Base-by-base conservation (phyloP, 116 monocot species). In the Phalaenopsis hybrid region DNA sequence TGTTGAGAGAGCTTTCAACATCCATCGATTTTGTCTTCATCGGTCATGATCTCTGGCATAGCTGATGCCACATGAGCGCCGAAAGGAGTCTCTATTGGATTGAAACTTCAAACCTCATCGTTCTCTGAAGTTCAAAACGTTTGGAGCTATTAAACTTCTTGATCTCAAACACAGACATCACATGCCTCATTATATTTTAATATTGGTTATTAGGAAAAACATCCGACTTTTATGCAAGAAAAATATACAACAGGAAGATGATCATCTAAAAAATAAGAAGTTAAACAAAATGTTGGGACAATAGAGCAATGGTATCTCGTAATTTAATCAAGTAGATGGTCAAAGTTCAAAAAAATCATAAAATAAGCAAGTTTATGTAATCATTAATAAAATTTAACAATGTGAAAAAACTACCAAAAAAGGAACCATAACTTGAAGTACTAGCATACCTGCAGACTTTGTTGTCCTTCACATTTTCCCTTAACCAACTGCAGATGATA, bases 401-500 rank as follows among this genome's bases (percentile, higher is more conserved):
- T 63, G 6, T 21, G 8, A 63, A 59, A n/a, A n/a, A 72, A 72
- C 72, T 41, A 72, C 9, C 23, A 31, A 23, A 6, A 37, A 31
- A 72, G 72, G 34, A 65, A 65, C 65, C 65, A 65, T 25, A 63
- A 70, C 70, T 21, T 70, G 34, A 72, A 72, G 72, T 37, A 34
- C 37, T 63, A 37, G 59, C 78, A 77, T 89, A 96, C 94, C 94
- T 70, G 72, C 8, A 72, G 80, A 83, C 63, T 79, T 7, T 81
- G 83, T 78, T 89, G 84, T 51, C 91, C 90, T 85, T 88, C 81
- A 81, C 82, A 86, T 90, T 88, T 90, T 74, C 90, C 89, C 55
- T 94, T 86, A 31, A 96, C 85, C 90, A 96, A 85, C 94, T 96
- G 83, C 21, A 33, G n/a, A 87, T 34, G 58, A 86, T 69, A 69